Base-by-base conservation (phyloP, 495 filamentous ascomycete species). In the Aspergillus cristatus region DNA sequence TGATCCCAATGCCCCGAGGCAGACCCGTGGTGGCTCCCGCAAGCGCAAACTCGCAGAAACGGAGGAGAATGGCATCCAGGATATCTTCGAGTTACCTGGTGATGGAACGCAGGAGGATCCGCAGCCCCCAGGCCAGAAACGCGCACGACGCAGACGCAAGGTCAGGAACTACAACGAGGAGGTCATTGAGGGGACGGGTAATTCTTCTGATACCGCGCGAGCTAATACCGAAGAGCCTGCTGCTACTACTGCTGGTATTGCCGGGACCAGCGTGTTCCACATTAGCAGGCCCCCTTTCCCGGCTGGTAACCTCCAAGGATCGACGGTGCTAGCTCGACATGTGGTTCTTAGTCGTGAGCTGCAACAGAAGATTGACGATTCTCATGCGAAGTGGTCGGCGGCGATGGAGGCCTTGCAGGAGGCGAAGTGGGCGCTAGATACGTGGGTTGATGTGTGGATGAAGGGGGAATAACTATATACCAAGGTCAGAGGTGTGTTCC, bases 381-480 rank as follows among this genome's bases (percentile, higher is more conserved):
- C 45, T 18, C 25, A 50, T 18, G 24, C 13, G 7, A 39, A 42
- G 16, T 47, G 40, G 28, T 7, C 18, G 11, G 33, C 26, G 12
- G 30, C 38, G 5, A 30, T 47, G 15, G 14, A 41, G 28, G 39
- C 50, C 18, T 22, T 48, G 14, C 13, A 34, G 1, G 32, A 36
- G 8, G 39, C 37, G 6, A 33, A 47, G 16, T 8, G 35, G n/a
- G 28, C 37, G 3, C 29, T 56, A 16, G 42, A 51, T 1, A 17
- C 4, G 17, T 58, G 52, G 52, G 13, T 45, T 2, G 43, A 26
- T 13, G 11, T 20, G 7, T 54, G 47, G 47, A 14, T 26, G 6
- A 17, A 14, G 8, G 43, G 46, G 12, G 14, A 31, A 15, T 53
- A 35, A 24, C 4, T 24, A 24, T 24, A 24, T 8, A 8, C 4